Base-by-base conservation (phyloP, 2,329 filamentous ascomycete species). In the Colletotrichum sansevieriae region DNA sequence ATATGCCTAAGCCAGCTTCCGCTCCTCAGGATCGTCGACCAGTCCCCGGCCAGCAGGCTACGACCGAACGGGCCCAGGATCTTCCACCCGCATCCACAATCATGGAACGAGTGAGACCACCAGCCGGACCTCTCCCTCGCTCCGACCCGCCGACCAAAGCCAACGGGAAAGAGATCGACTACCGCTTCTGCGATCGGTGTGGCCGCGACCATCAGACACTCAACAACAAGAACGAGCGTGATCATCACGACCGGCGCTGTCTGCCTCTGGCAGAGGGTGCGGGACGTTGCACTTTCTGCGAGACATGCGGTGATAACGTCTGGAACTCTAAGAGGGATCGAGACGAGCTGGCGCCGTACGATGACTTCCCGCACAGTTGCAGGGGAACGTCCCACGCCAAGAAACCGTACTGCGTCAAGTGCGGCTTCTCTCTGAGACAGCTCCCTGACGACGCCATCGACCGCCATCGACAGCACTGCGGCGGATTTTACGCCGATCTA, bases 181-280 rank as follows among this genome's bases (percentile, higher is more conserved):
- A 72, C 54, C 37, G 22, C 5, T 74, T 71, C 65, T 75, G 73
- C 56, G 73, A 75, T 43, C 73, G 73, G 22, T 75, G 73, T 39
- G 68, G 73, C 12, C 71, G 73, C 10, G 65, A 74, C 52, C 73
- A 75, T 51, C 37, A n/a, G 2, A 18, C 47, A n/a, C 63, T 74
- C 37, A 52, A 44, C 33, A 43, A 57, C 20, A 52, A 39, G 7
- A 46, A 20, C 5, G 73, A 75, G 15, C 72, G 73, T 49, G 46
- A 71, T 10, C 65, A 70, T n/a, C 73, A 75, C 29, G 71, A 74
- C 49, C 57, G 57, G 3, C 10, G 65, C 13, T 75, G 73, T 18
- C 70, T 72, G 5, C 73, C 73, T 5, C 64, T 65, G 2, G 72
- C 72, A 12, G 55, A 68, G 29, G 59, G 37, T 3, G 66, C 60